These are phyloP conservation scores for Tetraselmis striata DNA, from an alignment of 139 green algal genomes.

Conservation along the genomic window DNA sequence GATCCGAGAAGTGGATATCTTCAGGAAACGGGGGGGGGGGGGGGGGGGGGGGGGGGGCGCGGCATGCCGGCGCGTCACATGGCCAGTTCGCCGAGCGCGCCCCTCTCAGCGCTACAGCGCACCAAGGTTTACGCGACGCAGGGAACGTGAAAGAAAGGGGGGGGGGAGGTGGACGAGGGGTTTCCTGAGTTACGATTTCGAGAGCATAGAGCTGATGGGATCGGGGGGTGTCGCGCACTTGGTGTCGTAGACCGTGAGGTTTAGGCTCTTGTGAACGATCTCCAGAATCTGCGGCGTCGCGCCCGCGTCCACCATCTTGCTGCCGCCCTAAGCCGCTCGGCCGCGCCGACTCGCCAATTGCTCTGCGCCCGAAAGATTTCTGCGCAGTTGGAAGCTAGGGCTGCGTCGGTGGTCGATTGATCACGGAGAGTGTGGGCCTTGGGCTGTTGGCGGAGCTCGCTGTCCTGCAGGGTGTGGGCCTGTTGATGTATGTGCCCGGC, in stretches of 20 bases:
- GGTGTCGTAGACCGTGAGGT: conserved; percentile 71
- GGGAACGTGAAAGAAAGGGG: too few species aligned
- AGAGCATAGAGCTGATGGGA: too few species aligned
- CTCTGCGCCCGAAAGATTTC: too few species aligned
- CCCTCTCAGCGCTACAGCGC: neutral
- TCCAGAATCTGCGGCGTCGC: conserved; percentile 69
- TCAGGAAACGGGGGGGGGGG: neutral
- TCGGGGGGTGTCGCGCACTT: conserved; percentile 58
- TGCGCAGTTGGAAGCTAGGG: too few species aligned
- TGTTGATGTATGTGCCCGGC: too few species aligned
- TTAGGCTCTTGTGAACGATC: conserved; percentile 65
- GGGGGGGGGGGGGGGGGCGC: neutral
- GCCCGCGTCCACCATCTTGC: neutral
- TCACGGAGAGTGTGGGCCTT: too few species aligned
- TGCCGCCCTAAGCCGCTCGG: neutral
- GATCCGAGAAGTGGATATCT: neutral
- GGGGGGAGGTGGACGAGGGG: too few species aligned
- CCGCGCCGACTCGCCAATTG: too few species aligned
- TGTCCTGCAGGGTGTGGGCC: too few species aligned
- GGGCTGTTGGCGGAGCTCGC: too few species aligned
- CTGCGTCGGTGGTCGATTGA: too few species aligned
- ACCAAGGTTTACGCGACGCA: neutral
- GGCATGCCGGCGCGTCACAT: neutral
- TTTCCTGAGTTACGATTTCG: too few species aligned
- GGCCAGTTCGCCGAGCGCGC: neutral